These are phyloP conservation scores for Sporothrix dimorphospora DNA, from an alignment of 2,329 filamentous ascomycete species.

Conservation along the genomic window DNA sequence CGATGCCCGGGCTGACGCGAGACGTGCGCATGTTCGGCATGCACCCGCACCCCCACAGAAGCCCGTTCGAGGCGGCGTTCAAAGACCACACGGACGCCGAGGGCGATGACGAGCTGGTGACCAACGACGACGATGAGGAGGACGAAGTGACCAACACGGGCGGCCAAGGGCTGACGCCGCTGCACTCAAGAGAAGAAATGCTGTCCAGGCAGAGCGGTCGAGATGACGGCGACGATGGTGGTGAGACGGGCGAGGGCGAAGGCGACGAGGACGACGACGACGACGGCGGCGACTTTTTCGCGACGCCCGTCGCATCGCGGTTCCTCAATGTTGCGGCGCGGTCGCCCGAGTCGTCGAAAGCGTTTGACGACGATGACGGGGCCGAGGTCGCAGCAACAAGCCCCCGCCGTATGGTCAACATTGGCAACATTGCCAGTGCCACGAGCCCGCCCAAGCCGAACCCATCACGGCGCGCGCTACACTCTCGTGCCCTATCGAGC, in stretches of 20 bases:
- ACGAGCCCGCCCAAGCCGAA: conserved; percentile 22
- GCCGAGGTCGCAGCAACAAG: conserved; percentile 1
- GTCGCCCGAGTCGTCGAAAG: conserved; percentile 36
- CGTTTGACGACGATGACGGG: conserved; percentile 29
- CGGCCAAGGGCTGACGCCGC: conserved; percentile 24
- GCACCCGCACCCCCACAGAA: conserved; percentile 31
- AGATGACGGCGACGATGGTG: neutral
- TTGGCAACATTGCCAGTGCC: conserved; percentile 17
- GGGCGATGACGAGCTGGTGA: conserved; percentile 86
- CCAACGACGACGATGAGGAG: conserved; percentile 70
- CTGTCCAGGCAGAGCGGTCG: conserved; percentile 10
- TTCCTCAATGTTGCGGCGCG: conserved; percentile 31
- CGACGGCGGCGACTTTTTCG: conserved; percentile 57
- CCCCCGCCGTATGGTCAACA: conserved; percentile 15
- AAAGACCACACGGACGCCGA: conserved; percentile 77
- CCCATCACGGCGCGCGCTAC: conserved; percentile 46
- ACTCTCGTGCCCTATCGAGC: conserved; percentile 75
- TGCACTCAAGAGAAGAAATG: neutral
- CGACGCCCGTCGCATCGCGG: conserved; percentile 49
- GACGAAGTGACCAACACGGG: conserved; percentile 32
- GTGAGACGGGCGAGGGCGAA: neutral
- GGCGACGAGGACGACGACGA: conserved; percentile 53
- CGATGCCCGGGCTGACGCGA: conserved; percentile 44
- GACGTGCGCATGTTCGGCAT: conserved; percentile 35
- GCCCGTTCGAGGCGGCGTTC: conserved; percentile 44